Evolutionary conservation across 1,284 basidiomycete species (phyloP), one percentile per base, ranked within the genome.

Genomic region (Ganoderma sinense): DNA sequence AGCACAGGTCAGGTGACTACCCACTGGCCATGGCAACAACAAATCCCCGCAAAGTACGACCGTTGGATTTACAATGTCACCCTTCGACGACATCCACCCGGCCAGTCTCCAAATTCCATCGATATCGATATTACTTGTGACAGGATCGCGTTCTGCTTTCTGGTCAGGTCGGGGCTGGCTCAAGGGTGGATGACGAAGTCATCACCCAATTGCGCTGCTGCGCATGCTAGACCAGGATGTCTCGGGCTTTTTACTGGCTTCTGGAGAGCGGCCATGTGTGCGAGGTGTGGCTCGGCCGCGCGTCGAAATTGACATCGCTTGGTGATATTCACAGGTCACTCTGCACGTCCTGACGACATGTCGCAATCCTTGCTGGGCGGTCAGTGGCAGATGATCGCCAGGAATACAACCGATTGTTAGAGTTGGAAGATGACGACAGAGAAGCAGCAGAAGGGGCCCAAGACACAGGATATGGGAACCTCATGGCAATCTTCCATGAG

Each of bases 231-330:
- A 41, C 39, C 23, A 43, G 36, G 64, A 40, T 65, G 31, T 41
- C 61, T 33, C 51, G 11, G 66, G 33, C 40, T 31, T 56, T 39
- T 18, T 55, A 33, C 33, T 16, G 8, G 16, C 43, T 43, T 41
- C 39, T 61, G 59, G 23, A 61, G 59, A 40, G 59, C 23, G 59
- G 39, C 23, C 59, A 61, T 61, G 59, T 29, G 64, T 29, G 55
- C 10, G 41, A 39, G 29, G 55, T 45, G 64, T 64, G 59, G 59
- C 39, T 26, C 14, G 20, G n/a, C 31, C 16, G 48, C 53, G 33
- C 8, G 20, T 55, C n/a, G 62, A 53, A 31, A 51, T 36, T 70
- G 66, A 68, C 53, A 45, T 67, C 69, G 69, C 63, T 65, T 70
- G 66, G 58, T 20, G 14, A 62, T 63, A 53, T 65, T 60, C 43